phyloP scores from a whole-genome alignment of 305 asterid genomes.

The Fraxinus baroniana region DNA sequence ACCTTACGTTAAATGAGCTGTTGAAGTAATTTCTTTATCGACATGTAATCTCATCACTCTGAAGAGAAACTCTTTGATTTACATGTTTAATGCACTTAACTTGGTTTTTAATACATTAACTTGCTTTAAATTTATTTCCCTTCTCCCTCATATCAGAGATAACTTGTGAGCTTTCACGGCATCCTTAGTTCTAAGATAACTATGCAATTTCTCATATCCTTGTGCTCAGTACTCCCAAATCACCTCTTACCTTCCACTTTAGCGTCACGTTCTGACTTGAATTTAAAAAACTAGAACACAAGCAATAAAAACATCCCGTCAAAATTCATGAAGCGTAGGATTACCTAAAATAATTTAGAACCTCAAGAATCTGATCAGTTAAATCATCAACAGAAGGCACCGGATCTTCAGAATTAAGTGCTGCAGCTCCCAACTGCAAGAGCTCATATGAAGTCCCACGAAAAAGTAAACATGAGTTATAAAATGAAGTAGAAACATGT shows the following conservation, averaged over 20 bases:
- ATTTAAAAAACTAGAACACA: neutral
- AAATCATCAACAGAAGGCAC: constrained; percentile 71
- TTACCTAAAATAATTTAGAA: constrained; percentile 81
- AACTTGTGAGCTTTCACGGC: neutral
- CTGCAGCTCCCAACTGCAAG: constrained; percentile 94
- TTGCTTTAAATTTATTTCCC: neutral
- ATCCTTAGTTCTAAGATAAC: neutral
- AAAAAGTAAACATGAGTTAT: constrained; percentile 45
- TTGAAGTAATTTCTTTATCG: neutral
- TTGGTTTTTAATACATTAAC: neutral
- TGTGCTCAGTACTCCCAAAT: neutral
- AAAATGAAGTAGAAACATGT: constrained; percentile 16
- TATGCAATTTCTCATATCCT: neutral
- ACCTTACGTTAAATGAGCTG: neutral
- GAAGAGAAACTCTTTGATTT: neutral
- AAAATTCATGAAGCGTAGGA: neutral
- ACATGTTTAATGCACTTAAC: neutral
- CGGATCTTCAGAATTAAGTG: constrained; percentile 51
- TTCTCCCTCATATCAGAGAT: neutral
- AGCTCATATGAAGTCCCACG: constrained; percentile 62
- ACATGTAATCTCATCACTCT: neutral
- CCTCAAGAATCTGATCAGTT: constrained; percentile 77
- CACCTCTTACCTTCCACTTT: neutral
- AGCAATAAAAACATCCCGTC: neutral
- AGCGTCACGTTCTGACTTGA: neutral